Conservation (phyloP, 257 asterid genomes). For the Salvia rosmarinus region DNA sequence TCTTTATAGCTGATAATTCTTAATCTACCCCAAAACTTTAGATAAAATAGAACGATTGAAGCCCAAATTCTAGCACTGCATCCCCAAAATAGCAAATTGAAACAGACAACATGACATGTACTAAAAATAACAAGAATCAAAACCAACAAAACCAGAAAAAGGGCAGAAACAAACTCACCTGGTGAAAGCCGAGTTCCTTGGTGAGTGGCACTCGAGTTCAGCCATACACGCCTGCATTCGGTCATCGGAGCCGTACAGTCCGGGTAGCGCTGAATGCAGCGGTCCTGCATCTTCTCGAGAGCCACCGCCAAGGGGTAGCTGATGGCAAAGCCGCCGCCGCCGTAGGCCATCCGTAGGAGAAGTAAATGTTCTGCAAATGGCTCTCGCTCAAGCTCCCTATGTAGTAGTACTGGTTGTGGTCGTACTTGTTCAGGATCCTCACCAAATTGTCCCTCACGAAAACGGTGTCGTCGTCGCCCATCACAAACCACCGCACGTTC, state of each 20-base stretch:
- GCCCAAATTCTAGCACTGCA: constrained; percentile 25
- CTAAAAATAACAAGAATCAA: constrained; percentile 22
- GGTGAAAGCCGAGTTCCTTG: constrained; percentile 76
- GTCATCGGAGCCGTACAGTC: constrained; percentile 73
- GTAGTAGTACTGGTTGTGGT: constrained; percentile 63
- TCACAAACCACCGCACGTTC: constrained; percentile 71
- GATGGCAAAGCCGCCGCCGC: constrained; percentile 78
- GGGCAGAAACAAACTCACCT: constrained; percentile 43
- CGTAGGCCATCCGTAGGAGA: constrained; percentile 75
- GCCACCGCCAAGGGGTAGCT: constrained; percentile 70
- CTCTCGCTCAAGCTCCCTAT: constrained; percentile 72
- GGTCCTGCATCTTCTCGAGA: constrained; percentile 65
- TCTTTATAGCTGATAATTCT: neutral
- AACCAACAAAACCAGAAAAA: neutral
- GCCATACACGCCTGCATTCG: constrained; percentile 84
- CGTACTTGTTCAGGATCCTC: constrained; percentile 57
- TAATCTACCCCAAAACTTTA: neutral
- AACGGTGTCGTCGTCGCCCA: constrained; percentile 78
- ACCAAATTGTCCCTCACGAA: constrained; percentile 64
- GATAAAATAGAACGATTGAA: neutral
- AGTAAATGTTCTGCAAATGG: constrained; percentile 66
- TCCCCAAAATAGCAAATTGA: constrained; percentile 15
- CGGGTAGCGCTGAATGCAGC: constrained; percentile 66
- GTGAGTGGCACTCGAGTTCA: constrained; percentile 77
- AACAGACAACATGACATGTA: neutral